These are phyloP conservation scores for Nakazawaea siamensis DNA, from an alignment of 805 yeast genomes.

Conservation along the genomic window DNA sequence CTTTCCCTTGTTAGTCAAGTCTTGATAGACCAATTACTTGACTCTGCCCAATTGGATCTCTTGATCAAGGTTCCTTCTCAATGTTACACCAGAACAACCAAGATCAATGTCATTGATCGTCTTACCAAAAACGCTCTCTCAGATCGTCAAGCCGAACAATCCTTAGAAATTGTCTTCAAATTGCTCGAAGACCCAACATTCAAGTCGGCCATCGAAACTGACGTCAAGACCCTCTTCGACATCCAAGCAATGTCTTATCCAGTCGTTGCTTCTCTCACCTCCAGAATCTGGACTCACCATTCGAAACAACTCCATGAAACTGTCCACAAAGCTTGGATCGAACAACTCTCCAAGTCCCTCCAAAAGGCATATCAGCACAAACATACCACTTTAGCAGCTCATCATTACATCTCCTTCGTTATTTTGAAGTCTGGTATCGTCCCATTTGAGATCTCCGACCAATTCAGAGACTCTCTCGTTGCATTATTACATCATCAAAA, in stretches of 20 bases:
- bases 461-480: too few species aligned
- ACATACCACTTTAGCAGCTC: conserved; percentile 9
- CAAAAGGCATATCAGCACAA: conserved; percentile 11
- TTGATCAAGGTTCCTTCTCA: conserved; percentile 36
- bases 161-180: conserved; percentile 24
- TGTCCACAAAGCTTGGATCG: conserved; percentile 18
- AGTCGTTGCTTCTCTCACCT: conserved; percentile 19
- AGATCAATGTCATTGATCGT: conserved; percentile 20
- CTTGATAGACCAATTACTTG: conserved; percentile 12
- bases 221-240: conserved; percentile 19
- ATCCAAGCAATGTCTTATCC: conserved; percentile 12
- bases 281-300: conserved; percentile 31
- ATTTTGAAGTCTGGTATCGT: background rate
- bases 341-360: conserved; percentile 11
- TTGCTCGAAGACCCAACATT: conserved; percentile 44
- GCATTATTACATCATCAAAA: background rate
- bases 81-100: conserved; percentile 32
- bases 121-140: conserved; percentile 10
- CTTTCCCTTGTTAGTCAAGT: conserved; percentile 29
- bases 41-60: conserved; percentile 1
- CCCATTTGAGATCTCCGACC: too few species aligned
- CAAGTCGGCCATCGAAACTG: conserved; percentile 42
- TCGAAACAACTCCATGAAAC: conserved; percentile 28
- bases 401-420: conserved; percentile 10
- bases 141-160: background rate